Evolutionary conservation across 495 filamentous ascomycete species (phyloP).

Genomic region (Antarctomyces pellizariae): DNA sequence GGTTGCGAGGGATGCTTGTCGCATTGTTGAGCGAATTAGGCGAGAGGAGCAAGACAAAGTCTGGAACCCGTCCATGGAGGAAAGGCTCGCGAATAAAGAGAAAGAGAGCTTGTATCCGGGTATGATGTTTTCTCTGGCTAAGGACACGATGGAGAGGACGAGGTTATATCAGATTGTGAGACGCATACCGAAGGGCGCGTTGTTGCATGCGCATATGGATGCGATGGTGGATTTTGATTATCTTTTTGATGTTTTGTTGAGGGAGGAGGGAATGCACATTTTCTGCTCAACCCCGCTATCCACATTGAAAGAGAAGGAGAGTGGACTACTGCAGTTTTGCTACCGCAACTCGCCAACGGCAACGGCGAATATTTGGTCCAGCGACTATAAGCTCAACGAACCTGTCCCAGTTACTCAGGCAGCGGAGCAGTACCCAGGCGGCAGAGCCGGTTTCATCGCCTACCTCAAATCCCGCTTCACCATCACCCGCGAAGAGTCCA

Average conservation of each 20-base stretch:
- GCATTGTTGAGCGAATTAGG: constrained; percentile 57
- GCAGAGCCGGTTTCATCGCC: constrained; percentile 40
- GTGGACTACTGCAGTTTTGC: constrained; percentile 6
- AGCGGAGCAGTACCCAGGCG: constrained; percentile 51
- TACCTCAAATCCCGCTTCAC: constrained; percentile 62
- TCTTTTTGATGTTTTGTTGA: constrained; percentile 43
- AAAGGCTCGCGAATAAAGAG: constrained; percentile 28
- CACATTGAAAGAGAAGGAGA: constrained; percentile 4
- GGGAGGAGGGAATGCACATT: constrained; percentile 55
- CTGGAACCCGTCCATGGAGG: constrained; percentile 49
- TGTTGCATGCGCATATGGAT: constrained; percentile 74
- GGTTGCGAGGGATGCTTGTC: constrained; percentile 46
- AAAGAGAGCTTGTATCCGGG: constrained; percentile 46
- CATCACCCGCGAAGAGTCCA: constrained; percentile 42
- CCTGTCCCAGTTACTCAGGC: constrained; percentile 36
- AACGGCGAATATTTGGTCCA: constrained; percentile 31
- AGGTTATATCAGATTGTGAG: constrained; percentile 69
- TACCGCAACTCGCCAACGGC: constrained; percentile 6
- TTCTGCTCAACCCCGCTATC: constrained; percentile 18
- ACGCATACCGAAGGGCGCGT: constrained; percentile 72
- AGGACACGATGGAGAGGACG: constrained; percentile 54
- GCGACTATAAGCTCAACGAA: constrained; percentile 28
- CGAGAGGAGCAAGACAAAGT: constrained; percentile 45
- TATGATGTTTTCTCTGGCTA: constrained; percentile 72
- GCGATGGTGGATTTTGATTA: constrained; percentile 76